These are phyloP conservation scores for Pyrus bretschneideri DNA, from an alignment of 306 rosid species.

Conservation along the genomic window DNA sequence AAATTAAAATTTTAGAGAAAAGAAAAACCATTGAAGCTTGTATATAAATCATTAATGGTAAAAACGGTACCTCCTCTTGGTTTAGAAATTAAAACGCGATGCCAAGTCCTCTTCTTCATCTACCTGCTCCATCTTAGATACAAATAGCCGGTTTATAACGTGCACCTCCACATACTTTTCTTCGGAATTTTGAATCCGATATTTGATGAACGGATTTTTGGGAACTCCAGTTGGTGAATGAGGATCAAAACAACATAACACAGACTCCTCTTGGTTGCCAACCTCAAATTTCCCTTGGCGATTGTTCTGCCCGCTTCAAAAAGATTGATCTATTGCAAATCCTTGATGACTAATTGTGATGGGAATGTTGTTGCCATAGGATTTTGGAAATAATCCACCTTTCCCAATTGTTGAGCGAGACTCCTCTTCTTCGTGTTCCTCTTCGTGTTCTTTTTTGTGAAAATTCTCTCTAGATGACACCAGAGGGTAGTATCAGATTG, in stretches of 20 bases:
- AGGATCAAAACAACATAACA: neutral
- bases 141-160: neutral
- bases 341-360: neutral
- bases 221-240: neutral
- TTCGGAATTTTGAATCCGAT: neutral
- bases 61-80: constrained; percentile 4
- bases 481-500: neutral
- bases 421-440: neutral
- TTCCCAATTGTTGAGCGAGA: neutral
- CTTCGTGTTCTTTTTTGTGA: neutral
- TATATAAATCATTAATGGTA: neutral
- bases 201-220: neutral
- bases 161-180: neutral
- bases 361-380: neutral
- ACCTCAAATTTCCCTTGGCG: neutral
- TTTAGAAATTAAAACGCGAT: neutral
- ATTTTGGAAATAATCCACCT: neutral
- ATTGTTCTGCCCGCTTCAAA: neutral
- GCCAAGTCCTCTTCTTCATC: neutral
- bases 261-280: neutral
- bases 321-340: neutral
- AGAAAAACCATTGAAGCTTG: no score
- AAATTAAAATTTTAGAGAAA: no score
- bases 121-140: neutral
- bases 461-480: neutral